A percentile compares a stretch with the other conserved stretches of the same genome.
Evolutionary conservation across 495 filamentous ascomycete species (phyloP).

Genomic region (Thermothielavioides terrestris): DNA sequence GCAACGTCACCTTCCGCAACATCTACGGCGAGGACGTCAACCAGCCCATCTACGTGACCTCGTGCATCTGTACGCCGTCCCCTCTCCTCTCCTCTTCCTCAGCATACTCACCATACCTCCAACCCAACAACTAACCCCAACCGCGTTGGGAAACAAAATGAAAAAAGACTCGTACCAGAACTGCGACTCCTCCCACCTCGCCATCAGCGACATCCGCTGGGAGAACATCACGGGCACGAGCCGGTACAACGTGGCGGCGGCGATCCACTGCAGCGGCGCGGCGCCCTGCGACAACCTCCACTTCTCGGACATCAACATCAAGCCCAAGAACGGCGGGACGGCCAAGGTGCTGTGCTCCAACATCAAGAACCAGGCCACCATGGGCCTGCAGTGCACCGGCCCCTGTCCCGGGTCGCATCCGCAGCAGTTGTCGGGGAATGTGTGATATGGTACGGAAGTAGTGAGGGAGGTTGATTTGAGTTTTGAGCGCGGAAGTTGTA

Average conservation of each 20-base stretch:
- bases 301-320: constrained; percentile 46
- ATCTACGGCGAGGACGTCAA: constrained; percentile 40
- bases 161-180: constrained; percentile 28
- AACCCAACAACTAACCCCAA: neutral
- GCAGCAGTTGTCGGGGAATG: constrained; percentile 38
- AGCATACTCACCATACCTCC: neutral
- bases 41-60: constrained; percentile 50
- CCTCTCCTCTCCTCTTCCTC: neutral
- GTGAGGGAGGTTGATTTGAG: neutral
- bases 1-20: constrained; percentile 46
- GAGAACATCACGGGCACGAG: constrained; percentile 49
- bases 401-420: constrained; percentile 36
- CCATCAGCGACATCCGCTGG: constrained; percentile 45
- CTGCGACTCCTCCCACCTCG: constrained; percentile 45
- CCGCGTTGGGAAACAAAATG: constrained; percentile 19
- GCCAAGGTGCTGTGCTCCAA: constrained; percentile 40
- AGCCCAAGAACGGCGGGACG: constrained; percentile 31
- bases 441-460: no score
- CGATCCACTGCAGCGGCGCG: constrained; percentile 43
- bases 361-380: constrained; percentile 31
- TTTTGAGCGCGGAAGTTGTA: neutral
- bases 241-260: constrained; percentile 45
- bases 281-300: constrained; percentile 41
- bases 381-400: constrained; percentile 34
- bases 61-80: constrained; percentile 41